Evolutionary conservation across 345 rosid species (phyloP).

Genomic region (Passiflora organensis): DNA sequence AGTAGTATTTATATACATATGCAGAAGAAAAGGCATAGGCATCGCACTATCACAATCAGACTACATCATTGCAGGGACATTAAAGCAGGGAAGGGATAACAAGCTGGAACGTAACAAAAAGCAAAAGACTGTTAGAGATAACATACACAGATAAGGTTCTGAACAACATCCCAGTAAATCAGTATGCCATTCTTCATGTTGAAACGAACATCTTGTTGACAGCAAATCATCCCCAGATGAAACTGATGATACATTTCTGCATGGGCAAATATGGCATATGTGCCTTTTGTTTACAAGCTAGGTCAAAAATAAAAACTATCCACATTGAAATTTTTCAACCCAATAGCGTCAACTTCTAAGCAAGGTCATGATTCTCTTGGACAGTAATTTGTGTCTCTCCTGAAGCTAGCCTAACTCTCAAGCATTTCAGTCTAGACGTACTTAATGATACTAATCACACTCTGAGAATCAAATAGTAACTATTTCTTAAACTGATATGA

Average conservation of each 20-base stretch:
- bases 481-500: not conserved
- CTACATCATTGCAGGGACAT: not conserved
- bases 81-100: not conserved
- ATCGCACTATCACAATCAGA: not conserved
- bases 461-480: no score
- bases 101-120: not conserved
- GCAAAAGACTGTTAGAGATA: not conserved
- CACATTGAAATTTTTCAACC: not conserved
- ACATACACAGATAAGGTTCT: slow-evolving; percentile 87
- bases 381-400: not conserved
- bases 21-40: not conserved
- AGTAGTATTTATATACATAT: no score
- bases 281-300: not conserved
- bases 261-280: slow-evolving; percentile 15
- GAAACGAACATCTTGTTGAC: slow-evolving; percentile 48
- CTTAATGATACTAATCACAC: not conserved
- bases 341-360: not conserved
- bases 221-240: slow-evolving; percentile 67
- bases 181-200: slow-evolving; percentile 81
- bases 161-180: slow-evolving; percentile 96
- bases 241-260: slow-evolving; percentile 70
- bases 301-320: no score
- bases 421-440: not conserved
- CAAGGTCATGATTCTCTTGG: not conserved
- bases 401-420: not conserved